phyloP scores from a whole-genome alignment of 345 rosid genomes.

The Citrus mangshanensis region DNA sequence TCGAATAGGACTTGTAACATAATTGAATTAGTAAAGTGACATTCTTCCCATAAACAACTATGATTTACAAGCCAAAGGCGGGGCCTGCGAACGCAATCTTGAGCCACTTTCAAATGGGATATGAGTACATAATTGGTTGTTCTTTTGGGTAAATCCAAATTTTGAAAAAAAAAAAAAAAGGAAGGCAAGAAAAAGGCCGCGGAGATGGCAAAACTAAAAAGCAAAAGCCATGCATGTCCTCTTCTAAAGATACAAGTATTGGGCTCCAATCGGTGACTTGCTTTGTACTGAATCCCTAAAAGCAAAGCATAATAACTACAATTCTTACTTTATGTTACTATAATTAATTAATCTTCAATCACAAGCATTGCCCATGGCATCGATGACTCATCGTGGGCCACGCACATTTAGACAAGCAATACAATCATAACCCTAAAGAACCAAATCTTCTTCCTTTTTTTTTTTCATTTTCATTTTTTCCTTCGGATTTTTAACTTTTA shows the following conservation, averaged over 20 bases:
- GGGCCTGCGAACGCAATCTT: too few relatives aligned
- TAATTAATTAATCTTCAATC: constrained; percentile 18
- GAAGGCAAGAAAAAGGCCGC: background rate
- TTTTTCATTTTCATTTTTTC: too few relatives aligned
- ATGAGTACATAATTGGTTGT: too few relatives aligned
- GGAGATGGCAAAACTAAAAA: background rate
- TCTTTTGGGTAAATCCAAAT: background rate
- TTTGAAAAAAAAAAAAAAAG: too few relatives aligned
- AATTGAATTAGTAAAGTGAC: too few relatives aligned
- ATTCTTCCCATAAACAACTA: too few relatives aligned
- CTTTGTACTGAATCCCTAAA: constrained; percentile 9
- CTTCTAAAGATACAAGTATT: background rate
- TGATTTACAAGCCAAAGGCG: too few relatives aligned
- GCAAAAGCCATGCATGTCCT: constrained; percentile 1
- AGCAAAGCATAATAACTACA: constrained; percentile 19
- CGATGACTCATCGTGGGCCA: background rate
- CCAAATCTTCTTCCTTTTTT: background rate
- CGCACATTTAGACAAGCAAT: background rate
- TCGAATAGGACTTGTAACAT: too few relatives aligned
- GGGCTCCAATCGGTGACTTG: constrained; percentile 10
- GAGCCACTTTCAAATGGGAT: background rate
- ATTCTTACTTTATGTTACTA: background rate
- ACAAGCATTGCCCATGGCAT: constrained; percentile 4
- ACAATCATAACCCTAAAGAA: background rate
- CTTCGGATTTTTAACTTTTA: too few relatives aligned